These are phyloP conservation scores for Mycena alexandri DNA, from an alignment of 768 basidiomycete species.

Conservation along the genomic window DNA sequence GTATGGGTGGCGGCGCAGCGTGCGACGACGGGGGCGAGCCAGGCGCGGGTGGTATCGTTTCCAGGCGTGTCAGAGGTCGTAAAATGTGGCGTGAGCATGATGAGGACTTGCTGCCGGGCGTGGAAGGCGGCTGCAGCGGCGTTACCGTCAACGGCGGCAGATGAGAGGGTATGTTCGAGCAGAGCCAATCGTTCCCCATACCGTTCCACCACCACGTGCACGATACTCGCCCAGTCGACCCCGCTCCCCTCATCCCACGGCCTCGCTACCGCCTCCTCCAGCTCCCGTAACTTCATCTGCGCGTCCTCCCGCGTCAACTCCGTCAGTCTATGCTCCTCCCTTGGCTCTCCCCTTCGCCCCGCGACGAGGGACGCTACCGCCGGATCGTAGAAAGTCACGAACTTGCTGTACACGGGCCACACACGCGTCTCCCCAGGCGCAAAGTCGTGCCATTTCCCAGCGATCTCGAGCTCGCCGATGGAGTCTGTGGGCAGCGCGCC, in stretches of 20 bases:
- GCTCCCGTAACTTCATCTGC: slow-evolving; percentile 14
- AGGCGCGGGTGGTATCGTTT: slow-evolving; percentile 1
- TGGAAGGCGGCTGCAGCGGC: slow-evolving; percentile 8
- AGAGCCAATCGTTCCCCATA: slow-evolving; percentile 27
- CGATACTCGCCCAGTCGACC: slow-evolving; percentile 29
- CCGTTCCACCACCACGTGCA: slow-evolving; percentile 27
- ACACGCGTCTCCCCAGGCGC: slow-evolving; percentile 29
- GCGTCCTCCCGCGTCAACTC: slow-evolving; percentile 11
- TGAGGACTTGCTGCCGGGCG: slow-evolving; percentile 24
- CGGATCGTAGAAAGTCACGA: slow-evolving; percentile 25
- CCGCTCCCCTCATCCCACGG: slow-evolving; percentile 26
- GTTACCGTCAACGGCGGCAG: background rate
- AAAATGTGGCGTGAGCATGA: slow-evolving; percentile 27
- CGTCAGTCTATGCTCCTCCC: slow-evolving; percentile 18
- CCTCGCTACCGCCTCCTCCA: slow-evolving; percentile 13
- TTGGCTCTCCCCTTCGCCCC: slow-evolving; percentile 8
- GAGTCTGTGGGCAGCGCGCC: slow-evolving; percentile 23
- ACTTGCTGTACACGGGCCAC: slow-evolving; percentile 18
- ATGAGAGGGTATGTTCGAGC: slow-evolving; percentile 15
- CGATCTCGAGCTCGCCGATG: background rate
- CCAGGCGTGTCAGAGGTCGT: slow-evolving; percentile 14
- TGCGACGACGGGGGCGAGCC: slow-evolving; percentile 25
- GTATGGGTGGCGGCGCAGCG: slow-evolving; percentile 20
- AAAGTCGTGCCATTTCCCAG: slow-evolving; percentile 23
- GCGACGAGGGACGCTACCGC: slow-evolving; percentile 8